Base-by-base conservation (phyloP, 352 stramenopile species). In the Phytophthora uliginosa region DNA sequence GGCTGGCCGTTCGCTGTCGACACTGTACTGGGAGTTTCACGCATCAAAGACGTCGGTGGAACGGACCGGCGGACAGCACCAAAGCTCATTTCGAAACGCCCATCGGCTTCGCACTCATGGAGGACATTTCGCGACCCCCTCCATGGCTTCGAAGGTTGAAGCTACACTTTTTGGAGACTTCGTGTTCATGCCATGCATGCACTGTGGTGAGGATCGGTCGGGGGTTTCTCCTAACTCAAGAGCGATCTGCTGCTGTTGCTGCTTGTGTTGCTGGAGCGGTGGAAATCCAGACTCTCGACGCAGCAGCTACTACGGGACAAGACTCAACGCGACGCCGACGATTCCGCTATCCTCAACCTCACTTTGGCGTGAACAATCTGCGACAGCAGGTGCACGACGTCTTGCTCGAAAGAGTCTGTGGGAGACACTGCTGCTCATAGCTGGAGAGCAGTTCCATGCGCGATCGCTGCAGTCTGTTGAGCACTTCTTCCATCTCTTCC, bases 401-500 rank as follows among this genome's bases (percentile, higher is more conserved):
- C 22, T 69, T 22, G 57, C 63, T 28, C 42, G 42, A 18, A 69
- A 66, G 38, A 50, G 59, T 18, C 7, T 78, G 50, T 53, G 50
- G 24, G 51, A 58, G 31, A 74, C 71, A 15, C 59, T 65, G 12
- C 18, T 55, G 18, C 51, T 74, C 10, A 38, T 71, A 15, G 65
- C 40, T 34, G 65, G 71, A 18, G 28, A 68, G 50, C 66, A 72
- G 22, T 74, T 78, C 65, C 38, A 74, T 18, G 56, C 50, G 17
- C 61, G 31, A 15, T 73, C 59, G 3, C 33, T 79, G 28, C 28
- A 45, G 34, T 66, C 60, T 8, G 42, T 72, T 2, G 28, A 57
- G 38, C 54, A 74, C 28, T 78, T 81, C 26, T 83, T 83, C 48
- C 7, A 68, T 31, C 7, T 83, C 34, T 73, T 81, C 52, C 36